Base-by-base conservation (phyloP, 2,329 filamentous ascomycete genomes). In the Hymenoscyphus albidus region DNA sequence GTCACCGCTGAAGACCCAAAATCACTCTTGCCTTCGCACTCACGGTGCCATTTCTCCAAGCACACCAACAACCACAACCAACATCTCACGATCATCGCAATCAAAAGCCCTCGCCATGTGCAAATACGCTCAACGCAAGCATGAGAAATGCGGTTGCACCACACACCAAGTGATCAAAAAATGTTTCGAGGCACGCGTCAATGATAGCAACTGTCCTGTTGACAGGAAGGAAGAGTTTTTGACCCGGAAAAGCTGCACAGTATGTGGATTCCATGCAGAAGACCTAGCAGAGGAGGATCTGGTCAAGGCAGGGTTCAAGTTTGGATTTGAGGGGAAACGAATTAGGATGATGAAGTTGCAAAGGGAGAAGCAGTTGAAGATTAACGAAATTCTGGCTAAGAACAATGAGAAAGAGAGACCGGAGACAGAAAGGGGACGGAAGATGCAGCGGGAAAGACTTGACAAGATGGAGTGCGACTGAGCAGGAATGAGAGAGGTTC, bases 221-320 rank as follows among this genome's bases (percentile, higher is more conserved):
- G 32, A 57, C 22, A 22, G 31, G 38, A 27, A 18, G 42, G 40
- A 14, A 13, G n/a, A 59, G 22, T 12, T 40, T 35, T 16, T 22
- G 1, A 16, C 57, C 57, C 14, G 14, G 1, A 18, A 35, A 35
- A 59, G 57, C 14, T 38, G 57, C 14, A 16, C 31, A 39, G 18
- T 54, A n/a, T 59, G 57, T 35, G 57, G 16, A 16, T 59, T 59
- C 13, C 57, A 59, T 18, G 18, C 18, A 4, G 57, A 59, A 38
- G 57, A 59, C 16, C 22, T n/a, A 12, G 38, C 32, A 7, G 57
- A 59, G 38, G 22, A 38, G 57, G 38, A 59, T 32, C 57, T 40
- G n/a, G 35, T 35, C 2, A 38, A 57, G 12, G 31, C 13, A 5
- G 57, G 39, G 1, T 59, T 22, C 7, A 18, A 38, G 14, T 27